Percentiles rank a stretch among this genome's conserved stretches.
These are phyloP conservation scores for Microbotryum saponariae DNA, from an alignment of 1,284 basidiomycete genomes.

Conservation along the genomic window DNA sequence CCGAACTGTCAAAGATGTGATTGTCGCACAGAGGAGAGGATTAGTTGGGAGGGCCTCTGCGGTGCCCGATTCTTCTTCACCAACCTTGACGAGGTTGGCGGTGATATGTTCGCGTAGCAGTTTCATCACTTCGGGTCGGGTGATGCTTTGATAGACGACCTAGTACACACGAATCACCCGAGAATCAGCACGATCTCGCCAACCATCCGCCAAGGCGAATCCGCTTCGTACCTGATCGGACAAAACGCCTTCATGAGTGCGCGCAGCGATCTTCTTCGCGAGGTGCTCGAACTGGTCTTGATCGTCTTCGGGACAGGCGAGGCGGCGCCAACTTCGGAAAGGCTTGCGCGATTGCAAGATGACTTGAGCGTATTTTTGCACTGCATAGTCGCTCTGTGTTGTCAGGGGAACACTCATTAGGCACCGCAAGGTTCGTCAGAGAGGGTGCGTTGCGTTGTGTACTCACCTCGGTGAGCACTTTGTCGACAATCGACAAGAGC, in stretches of 20 bases:
- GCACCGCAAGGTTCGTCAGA: neutral
- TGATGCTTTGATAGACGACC: conserved; percentile 56
- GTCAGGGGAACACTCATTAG: neutral
- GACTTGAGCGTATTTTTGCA: conserved; percentile 59
- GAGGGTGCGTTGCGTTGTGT: neutral
- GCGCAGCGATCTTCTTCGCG: conserved; percentile 57
- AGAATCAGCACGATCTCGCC: neutral
- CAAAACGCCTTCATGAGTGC: conserved; percentile 69
- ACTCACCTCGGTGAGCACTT: conserved; percentile 63
- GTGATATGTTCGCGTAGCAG: conserved; percentile 82
- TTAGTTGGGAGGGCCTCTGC: neutral
- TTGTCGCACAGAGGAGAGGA: neutral
- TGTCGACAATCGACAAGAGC: conserved; percentile 65
- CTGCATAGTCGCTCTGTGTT: conserved; percentile 43
- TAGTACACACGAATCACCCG: conserved; percentile 30
- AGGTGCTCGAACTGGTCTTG: conserved; percentile 63
- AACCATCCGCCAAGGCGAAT: too few species aligned
- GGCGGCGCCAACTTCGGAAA: conserved; percentile 53
- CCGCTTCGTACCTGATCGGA: conserved; percentile 60
- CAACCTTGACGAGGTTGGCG: conserved; percentile 80
- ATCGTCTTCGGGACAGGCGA: conserved; percentile 65
- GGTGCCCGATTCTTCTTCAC: conserved; percentile 9
- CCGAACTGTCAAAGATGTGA: conserved; percentile 55
- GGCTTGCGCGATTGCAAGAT: conserved; percentile 49
- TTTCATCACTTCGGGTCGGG: conserved; percentile 55